These are phyloP conservation scores for Backusella parvicylindrica DNA, from an alignment of 192 early-diverging fungal species.

Conservation along the genomic window DNA sequence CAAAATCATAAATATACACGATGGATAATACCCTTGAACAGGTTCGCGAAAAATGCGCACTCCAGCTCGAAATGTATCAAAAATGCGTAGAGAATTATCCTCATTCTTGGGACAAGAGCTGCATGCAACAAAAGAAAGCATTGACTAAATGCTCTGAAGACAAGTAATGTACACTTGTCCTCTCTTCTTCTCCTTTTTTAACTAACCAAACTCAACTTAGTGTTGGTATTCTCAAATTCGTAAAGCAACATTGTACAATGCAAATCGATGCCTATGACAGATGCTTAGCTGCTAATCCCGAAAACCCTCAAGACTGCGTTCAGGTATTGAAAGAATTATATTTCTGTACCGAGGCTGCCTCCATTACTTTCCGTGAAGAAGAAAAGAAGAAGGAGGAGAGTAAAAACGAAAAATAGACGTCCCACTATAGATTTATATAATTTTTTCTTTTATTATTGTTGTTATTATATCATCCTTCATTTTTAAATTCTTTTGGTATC, in stretches of 20 bases:
- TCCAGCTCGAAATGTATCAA: slow-evolving; percentile 53
- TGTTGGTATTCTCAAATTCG: slow-evolving; percentile 55
- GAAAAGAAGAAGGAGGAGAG: slow-evolving; percentile 11
- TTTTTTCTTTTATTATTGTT: background rate
- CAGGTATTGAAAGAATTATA: slow-evolving; percentile 48
- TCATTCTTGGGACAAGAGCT: slow-evolving; percentile 51
- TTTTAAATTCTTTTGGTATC: background rate
- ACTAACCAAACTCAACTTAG: slow-evolving; percentile 23
- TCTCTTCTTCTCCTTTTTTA: background rate
- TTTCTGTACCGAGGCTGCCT: slow-evolving; percentile 48
- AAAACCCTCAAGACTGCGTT: slow-evolving; percentile 47
- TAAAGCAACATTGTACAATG: slow-evolving; percentile 50
- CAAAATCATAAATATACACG: background rate
- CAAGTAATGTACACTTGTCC: slow-evolving; percentile 37
- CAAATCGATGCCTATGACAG: slow-evolving; percentile 51
- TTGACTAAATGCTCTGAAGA: slow-evolving; percentile 57
- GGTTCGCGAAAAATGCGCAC: slow-evolving; percentile 55
- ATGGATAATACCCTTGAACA: slow-evolving; percentile 53
- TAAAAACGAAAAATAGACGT: background rate
- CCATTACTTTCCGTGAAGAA: slow-evolving; percentile 28
- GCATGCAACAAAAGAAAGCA: slow-evolving; percentile 50
- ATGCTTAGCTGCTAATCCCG: slow-evolving; percentile 46
- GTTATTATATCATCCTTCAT: background rate
- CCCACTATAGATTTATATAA: background rate
- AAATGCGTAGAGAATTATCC: slow-evolving; percentile 52